Percentiles rank a stretch among this genome's conserved stretches.
These are phyloP conservation scores for Tricholoma furcatifolium DNA, from an alignment of 768 basidiomycete species.

Conservation along the genomic window DNA sequence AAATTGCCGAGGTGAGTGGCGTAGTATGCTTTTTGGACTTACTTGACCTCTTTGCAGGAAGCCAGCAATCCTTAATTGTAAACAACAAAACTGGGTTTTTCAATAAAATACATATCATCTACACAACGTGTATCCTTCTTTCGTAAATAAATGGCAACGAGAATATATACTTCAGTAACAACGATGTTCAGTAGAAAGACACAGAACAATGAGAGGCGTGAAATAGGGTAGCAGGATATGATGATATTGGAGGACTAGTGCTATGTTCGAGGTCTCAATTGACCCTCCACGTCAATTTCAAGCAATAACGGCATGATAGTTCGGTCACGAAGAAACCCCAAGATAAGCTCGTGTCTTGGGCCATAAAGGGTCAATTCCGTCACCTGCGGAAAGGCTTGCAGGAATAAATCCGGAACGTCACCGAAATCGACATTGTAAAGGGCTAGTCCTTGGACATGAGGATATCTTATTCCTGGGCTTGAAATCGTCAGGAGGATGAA, in stretches of 20 bases:
- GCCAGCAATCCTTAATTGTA: conserved; percentile 75
- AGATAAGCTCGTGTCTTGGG: background rate
- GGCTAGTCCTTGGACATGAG: background rate
- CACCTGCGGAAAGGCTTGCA: conserved; percentile 3
- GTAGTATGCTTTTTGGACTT: background rate
- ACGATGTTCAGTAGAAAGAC: too few species aligned
- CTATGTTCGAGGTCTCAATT: background rate
- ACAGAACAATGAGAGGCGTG: too few species aligned
- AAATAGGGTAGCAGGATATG: too few species aligned
- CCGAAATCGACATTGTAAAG: background rate
- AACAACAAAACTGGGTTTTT: too few species aligned
- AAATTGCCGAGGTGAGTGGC: conserved; percentile 58
- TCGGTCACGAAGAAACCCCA: background rate
- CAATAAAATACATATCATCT: too few species aligned
- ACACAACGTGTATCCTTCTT: too few species aligned
- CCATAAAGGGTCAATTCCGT: background rate
- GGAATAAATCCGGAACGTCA: background rate
- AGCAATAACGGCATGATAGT: background rate
- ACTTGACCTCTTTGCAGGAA: conserved; percentile 38
- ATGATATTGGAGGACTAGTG: too few species aligned
- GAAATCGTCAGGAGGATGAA: background rate
- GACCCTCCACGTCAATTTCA: background rate
- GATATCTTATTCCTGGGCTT: background rate
- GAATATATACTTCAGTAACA: too few species aligned
- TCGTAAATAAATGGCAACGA: too few species aligned